Evolutionary conservation across 2,329 filamentous ascomycete genomes (phyloP).

Genomic region (Plectosphaerella plurivora): DNA sequence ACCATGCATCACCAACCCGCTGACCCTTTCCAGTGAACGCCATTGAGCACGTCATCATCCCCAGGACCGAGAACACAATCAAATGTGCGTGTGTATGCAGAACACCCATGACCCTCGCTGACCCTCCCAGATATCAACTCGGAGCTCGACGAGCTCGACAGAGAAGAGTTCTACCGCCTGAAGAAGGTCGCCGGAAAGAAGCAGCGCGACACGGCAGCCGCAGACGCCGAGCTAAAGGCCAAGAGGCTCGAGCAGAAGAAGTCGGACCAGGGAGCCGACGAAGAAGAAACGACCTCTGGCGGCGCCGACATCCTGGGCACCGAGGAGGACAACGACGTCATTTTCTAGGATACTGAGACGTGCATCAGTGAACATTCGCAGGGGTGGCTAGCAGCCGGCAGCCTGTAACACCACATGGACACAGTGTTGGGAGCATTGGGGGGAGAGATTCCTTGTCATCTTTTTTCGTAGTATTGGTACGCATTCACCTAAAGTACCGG

Average conservation of each 20-base stretch:
- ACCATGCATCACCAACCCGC: constrained; percentile 19
- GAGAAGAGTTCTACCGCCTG: constrained; percentile 95
- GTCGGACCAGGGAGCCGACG: constrained; percentile 18
- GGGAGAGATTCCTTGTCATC: neutral
- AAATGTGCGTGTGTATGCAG: constrained; percentile 59
- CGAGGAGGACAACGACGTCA: constrained; percentile 78
- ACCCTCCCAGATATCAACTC: constrained; percentile 80
- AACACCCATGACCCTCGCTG: neutral
- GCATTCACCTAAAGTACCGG: neutral
- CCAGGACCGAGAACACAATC: constrained; percentile 98
- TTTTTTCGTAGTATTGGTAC: neutral
- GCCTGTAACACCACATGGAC: neutral
- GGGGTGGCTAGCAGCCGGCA: neutral
- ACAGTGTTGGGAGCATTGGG: neutral
- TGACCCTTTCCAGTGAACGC: constrained; percentile 66
- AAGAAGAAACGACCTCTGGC: constrained; percentile 31
- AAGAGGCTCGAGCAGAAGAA: constrained; percentile 36
- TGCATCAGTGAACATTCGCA: neutral
- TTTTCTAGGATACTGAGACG: constrained; percentile 52
- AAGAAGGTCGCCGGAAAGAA: constrained; percentile 88
- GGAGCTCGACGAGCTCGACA: constrained; percentile 92
- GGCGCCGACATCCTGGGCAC: constrained; percentile 67
- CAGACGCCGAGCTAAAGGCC: constrained; percentile 71
- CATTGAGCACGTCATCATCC: constrained; percentile 96
- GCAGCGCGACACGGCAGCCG: constrained; percentile 67